These are phyloP conservation scores for Entoloma clypeatum DNA, from an alignment of 1,284 basidiomycete genomes.

Conservation along the genomic window DNA sequence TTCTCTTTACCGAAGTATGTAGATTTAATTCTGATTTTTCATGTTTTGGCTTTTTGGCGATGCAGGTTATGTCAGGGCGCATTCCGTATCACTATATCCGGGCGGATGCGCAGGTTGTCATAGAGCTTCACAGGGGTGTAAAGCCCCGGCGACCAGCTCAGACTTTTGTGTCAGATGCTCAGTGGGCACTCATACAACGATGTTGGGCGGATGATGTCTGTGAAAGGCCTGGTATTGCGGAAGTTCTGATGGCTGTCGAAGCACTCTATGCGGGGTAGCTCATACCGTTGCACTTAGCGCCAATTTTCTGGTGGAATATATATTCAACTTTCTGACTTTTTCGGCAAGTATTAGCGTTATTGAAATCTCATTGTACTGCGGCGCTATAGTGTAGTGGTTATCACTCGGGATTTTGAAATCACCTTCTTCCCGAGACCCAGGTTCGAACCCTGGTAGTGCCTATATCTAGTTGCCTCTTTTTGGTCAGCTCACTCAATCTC, in stretches of 20 bases:
- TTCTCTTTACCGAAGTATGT: background rate
- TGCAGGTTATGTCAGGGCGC: constrained; percentile 35
- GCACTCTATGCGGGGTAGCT: constrained; percentile 8
- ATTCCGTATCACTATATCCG: constrained; percentile 39
- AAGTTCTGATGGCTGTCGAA: constrained; percentile 21
- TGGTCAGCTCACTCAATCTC: too few relatives aligned
- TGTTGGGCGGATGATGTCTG: constrained; percentile 35
- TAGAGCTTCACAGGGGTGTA: constrained; percentile 36
- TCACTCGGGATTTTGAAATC: too few relatives aligned
- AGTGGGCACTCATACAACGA: constrained; percentile 37
- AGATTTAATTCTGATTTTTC: background rate
- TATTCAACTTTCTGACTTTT: too few relatives aligned
- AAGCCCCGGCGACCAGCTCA: constrained; percentile 37
- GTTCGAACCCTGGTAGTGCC: too few relatives aligned
- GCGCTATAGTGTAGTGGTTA: too few relatives aligned
- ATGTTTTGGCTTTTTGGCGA: background rate
- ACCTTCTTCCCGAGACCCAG: too few relatives aligned
- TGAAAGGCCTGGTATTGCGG: constrained; percentile 26
- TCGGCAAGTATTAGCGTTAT: too few relatives aligned
- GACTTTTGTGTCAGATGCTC: constrained; percentile 35
- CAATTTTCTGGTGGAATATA: too few relatives aligned
- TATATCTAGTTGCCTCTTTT: too few relatives aligned
- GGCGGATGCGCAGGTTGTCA: constrained; percentile 39
- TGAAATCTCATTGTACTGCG: too few relatives aligned
- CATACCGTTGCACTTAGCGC: too few relatives aligned